These are phyloP conservation scores for Globisporangium recalcitrans DNA, from an alignment of 352 stramenopile species.

Conservation along the genomic window DNA sequence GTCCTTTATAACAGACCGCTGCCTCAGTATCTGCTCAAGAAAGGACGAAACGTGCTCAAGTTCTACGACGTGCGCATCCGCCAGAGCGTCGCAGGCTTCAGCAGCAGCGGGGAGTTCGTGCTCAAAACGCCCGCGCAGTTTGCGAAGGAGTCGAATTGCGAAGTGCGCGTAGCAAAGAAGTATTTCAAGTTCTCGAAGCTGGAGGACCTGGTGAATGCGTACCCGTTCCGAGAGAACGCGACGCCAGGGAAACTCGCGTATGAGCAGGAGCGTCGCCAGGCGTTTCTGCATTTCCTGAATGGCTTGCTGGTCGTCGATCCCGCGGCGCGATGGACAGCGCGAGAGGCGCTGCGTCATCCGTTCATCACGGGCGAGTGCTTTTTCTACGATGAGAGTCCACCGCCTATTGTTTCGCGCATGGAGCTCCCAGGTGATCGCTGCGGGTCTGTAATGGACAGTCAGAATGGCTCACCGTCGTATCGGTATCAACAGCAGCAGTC, in stretches of 20 bases:
- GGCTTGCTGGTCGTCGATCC: conserved; percentile 31
- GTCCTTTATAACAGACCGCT: conserved; percentile 13
- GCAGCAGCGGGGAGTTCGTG: conserved; percentile 19
- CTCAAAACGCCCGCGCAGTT: conserved; percentile 38
- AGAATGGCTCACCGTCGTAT: background rate
- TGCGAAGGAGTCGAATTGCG: conserved; percentile 26
- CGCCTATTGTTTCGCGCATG: background rate
- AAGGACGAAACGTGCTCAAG: conserved; percentile 35
- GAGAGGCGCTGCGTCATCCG: conserved; percentile 34
- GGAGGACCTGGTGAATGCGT: conserved; percentile 36
- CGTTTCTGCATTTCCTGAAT: conserved; percentile 37
- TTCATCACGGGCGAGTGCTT: conserved; percentile 41
- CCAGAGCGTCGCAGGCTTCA: conserved; percentile 1
- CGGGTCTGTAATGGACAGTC: background rate
- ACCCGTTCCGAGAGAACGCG: conserved; percentile 26
- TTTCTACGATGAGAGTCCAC: background rate
- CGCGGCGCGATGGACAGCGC: conserved; percentile 28
- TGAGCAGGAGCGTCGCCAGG: conserved; percentile 22
- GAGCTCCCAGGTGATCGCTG: background rate
- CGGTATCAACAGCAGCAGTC: conserved; percentile 3
- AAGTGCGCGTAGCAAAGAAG: conserved; percentile 34
- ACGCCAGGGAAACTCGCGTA: conserved; percentile 9
- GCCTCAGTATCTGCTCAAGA: conserved; percentile 28
- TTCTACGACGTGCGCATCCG: conserved; percentile 33
- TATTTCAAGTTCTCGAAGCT: conserved; percentile 52